A percentile compares a stretch with the other conserved stretches of the same genome.
Conservation (phyloP, 2,329 filamentous ascomycete species). For the Teratosphaeria epicoccoides region DNA sequence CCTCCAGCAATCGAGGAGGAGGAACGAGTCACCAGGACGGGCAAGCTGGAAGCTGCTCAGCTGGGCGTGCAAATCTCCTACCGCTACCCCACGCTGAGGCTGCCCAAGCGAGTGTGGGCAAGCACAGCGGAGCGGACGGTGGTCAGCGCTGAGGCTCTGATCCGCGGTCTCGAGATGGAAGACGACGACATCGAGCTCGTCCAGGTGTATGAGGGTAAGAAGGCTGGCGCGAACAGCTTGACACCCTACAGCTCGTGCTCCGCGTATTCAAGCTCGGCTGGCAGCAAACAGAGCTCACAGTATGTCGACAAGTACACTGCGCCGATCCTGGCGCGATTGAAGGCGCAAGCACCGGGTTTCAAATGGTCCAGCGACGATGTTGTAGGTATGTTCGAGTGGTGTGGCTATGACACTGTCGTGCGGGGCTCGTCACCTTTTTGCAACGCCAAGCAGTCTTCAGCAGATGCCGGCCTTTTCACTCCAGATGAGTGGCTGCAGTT, state of each 20-base stretch:
- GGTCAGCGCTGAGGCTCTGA: slow-evolving; percentile 48
- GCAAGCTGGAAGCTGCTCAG: slow-evolving; percentile 49
- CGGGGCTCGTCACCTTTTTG: slow-evolving; percentile 54
- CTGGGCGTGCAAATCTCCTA: slow-evolving; percentile 49
- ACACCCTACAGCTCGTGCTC: slow-evolving; percentile 57
- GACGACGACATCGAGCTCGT: slow-evolving; percentile 45
- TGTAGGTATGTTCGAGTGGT: slow-evolving; percentile 58
- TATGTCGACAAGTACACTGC: slow-evolving; percentile 44
- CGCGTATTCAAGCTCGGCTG: slow-evolving; percentile 48
- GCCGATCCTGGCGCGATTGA: slow-evolving; percentile 49
- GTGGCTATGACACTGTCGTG: slow-evolving; percentile 58
- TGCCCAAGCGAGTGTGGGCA: slow-evolving; percentile 49
- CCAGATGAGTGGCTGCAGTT: slow-evolving; percentile 52
- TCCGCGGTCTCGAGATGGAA: slow-evolving; percentile 45
- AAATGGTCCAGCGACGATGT: slow-evolving; percentile 55
- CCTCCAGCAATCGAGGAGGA: slow-evolving; percentile 44
- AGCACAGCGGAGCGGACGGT: slow-evolving; percentile 53
- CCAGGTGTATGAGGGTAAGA: slow-evolving; percentile 45
- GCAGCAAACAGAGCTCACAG: slow-evolving; percentile 41
- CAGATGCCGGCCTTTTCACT: slow-evolving; percentile 38
- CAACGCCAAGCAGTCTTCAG: slow-evolving; percentile 31
- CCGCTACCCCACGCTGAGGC: slow-evolving; percentile 45
- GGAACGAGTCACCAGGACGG: slow-evolving; percentile 51
- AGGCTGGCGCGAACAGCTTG: slow-evolving; percentile 49
- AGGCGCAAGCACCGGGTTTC: slow-evolving; percentile 44